Base-by-base conservation (phyloP, 805 yeast genomes). In the Novakomyces olei region DNA sequence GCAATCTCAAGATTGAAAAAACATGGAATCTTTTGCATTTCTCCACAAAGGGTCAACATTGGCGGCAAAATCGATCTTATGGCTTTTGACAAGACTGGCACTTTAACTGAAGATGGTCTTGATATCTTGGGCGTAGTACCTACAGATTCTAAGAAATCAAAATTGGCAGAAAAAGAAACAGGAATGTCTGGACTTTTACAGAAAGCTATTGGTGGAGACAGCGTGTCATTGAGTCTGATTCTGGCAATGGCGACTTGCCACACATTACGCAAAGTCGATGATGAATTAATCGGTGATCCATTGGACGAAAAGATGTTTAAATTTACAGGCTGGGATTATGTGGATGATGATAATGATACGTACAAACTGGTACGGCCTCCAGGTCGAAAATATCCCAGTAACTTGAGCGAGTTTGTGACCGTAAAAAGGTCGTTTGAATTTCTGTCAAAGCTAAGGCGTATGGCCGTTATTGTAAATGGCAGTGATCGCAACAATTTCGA, bases 41-140 rank as follows among this genome's bases (percentile, higher is more conserved):
- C 94, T 2, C 98, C 99, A 2, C 78, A 88, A 1, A 65, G 93
- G 38, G 88, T 91, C 30, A 88, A 88, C 47, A 72, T 88, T n/a
- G 94, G 93, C 23, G 98, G 98, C 6, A 81, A 88, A 44, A 49
- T 88, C 17, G 95, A 85, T 47, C 68, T 78, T 3, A 60, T 80
- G 47, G 81, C 93, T 45, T 88, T 88, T 51, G 99, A 88, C 55
- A 88, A 88, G 48, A 88, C 99, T 0, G 99, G 99, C 2, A 88
- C 99, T 0, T 58, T 88, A 40, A 88, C 99, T 0, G 96, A 88
- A 46, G 98, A 88, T 49, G 96, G 96, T 0, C 59, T 88, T 24
- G 96, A 85, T 49, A 78, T 88, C 2, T 59, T 81, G 44, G 63
- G 78, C 5, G 61, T 69, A n/a, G 72, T 65, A 36, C 42, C 55